These are phyloP conservation scores for Talaromyces sp. DNA, from an alignment of 2,329 filamentous ascomycete species.

Conservation along the genomic window DNA sequence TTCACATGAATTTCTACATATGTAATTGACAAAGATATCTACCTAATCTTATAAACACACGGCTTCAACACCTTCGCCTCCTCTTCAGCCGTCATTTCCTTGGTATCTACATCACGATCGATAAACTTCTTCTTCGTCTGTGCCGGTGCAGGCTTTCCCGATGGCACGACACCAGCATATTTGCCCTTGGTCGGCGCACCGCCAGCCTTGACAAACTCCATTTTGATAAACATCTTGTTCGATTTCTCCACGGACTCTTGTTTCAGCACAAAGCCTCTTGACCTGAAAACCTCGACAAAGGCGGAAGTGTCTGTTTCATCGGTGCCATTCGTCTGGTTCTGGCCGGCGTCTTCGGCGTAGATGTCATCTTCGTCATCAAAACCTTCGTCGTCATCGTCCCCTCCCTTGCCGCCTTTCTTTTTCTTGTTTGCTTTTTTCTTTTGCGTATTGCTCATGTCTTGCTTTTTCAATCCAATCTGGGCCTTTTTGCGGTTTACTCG, in stretches of 20 bases:
- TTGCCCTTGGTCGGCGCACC: slow-evolving; percentile 68
- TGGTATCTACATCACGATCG: slow-evolving; percentile 46
- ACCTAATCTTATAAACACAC: slow-evolving; percentile 90
- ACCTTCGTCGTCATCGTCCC: slow-evolving; percentile 36
- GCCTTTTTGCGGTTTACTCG: slow-evolving; percentile 45
- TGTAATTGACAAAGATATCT: slow-evolving; percentile 15
- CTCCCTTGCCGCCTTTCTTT: slow-evolving; percentile 39
- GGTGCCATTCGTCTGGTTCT: slow-evolving; percentile 44
- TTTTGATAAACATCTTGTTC: slow-evolving; percentile 98
- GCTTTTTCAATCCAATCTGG: slow-evolving; percentile 31
- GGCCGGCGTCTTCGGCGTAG: slow-evolving; percentile 37
- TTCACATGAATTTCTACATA: background rate
- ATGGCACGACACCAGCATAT: slow-evolving; percentile 39
- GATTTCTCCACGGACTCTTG: slow-evolving; percentile 68
- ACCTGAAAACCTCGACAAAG: slow-evolving; percentile 76
- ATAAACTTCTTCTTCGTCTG: slow-evolving; percentile 51
- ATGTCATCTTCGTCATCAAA: slow-evolving; percentile 47
- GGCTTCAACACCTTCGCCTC: slow-evolving; percentile 78
- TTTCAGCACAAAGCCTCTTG: slow-evolving; percentile 79
- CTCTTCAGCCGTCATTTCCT: slow-evolving; percentile 52
- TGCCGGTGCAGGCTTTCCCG: slow-evolving; percentile 17
- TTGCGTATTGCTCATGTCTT: slow-evolving; percentile 33
- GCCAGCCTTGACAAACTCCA: slow-evolving; percentile 84
- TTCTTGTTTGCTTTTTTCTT: slow-evolving; percentile 41
- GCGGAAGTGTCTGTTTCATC: slow-evolving; percentile 79